Evolutionary conservation across 148 eudicot genomes (phyloP), one percentile per base, ranked within the genome.

Genomic region (Vaccinium darrowii): DNA sequence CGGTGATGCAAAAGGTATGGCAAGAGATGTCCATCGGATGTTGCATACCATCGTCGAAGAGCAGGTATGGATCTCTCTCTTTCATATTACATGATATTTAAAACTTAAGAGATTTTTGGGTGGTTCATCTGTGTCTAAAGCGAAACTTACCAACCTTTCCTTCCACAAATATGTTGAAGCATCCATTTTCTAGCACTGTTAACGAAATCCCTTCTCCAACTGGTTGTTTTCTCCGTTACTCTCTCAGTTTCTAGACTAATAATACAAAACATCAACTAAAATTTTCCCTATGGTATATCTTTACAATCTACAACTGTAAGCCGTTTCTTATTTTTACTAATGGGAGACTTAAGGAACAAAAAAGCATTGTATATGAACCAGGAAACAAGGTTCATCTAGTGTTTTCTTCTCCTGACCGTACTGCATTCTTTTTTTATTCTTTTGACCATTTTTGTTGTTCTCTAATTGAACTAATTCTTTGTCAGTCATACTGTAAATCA

Each of bases 1-100:
- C 83, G 98, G 98, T 83, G 98, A 95, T 90, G 98, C 98, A 52
- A 95, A 95, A 90, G 97, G 97, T 62, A 95, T 95, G 98, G 98
- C 98, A 60, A 87, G 90, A 85, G 98, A 95, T 86, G 98, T 95
- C 62, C 98, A 95, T 75, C 92, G 97, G 47, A 92, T 92, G 63
- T 86, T 95, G 87, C 98, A 95, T 83, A 90, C 92, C 86, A 94
- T 95, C 75, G 93, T 92, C 14, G 91, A 92, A 86, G 94, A 91
- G 84, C 98, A 93, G 96, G 96, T 94, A 88, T 77, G 72, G 23
- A 72, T 36, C 78, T 82, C 78, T 60, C 79, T 78, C 77, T 36
- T 60, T 36, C 39, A 36, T 36, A 36, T 36, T 43, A 43, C 47
- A 5, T 5, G 47, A 43, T 43, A 5, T 0, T 43, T 43, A 3